Base-by-base conservation (phyloP, 306 rosid species). In the Vigna unguiculata region DNA sequence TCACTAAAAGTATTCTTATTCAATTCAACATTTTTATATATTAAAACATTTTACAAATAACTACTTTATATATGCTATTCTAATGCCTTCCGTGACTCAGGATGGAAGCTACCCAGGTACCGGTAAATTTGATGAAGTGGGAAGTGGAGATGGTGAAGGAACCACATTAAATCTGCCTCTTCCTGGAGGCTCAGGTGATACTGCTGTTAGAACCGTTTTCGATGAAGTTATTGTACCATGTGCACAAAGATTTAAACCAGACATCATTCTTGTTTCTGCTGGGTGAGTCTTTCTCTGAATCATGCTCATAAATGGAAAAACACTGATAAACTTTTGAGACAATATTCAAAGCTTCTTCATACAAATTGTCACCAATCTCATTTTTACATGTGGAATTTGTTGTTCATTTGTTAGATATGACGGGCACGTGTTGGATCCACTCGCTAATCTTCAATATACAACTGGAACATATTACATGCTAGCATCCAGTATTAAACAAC, bases 41-140 rank as follows among this genome's bases (percentile, higher is more conserved):
- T 9, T 20, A 20, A 64, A 64, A 7, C 51, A 65, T 41, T 65
- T 65, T 65, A n/a, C 2, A 21, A 20, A 21, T 69, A 32, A 7
- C 51, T 63, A n/a, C 22, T 38, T n/a, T 14, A 32, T 28, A 19
- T 15, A 15, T 59, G 32, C 12, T 7, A 30, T 59, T 78, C 64
- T 69, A 22, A 55, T 55, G n/a, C 40, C 34, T 57, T 54, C 61
- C 52, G 36, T 80, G 72, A 32, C 79, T 60, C 84, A 91, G 98
- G 93, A 85, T 69, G 98, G 98, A 76, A 92, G 96, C 84, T 94
- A 92, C 78, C 98, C 98, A 4, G 98, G 98, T 72, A 94, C 98
- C 2, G 98, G 98, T 58, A 94, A 92, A 74, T 68, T 90, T 77
- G 90, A 86, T 36, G 93, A 92, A 83, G 87, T 92, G 59, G 98